A percentile compares a stretch with the other conserved stretches of the same genome.
Evolutionary conservation across 208 protist species (phyloP).

Genomic region (Acanthamoeba castellanii): DNA sequence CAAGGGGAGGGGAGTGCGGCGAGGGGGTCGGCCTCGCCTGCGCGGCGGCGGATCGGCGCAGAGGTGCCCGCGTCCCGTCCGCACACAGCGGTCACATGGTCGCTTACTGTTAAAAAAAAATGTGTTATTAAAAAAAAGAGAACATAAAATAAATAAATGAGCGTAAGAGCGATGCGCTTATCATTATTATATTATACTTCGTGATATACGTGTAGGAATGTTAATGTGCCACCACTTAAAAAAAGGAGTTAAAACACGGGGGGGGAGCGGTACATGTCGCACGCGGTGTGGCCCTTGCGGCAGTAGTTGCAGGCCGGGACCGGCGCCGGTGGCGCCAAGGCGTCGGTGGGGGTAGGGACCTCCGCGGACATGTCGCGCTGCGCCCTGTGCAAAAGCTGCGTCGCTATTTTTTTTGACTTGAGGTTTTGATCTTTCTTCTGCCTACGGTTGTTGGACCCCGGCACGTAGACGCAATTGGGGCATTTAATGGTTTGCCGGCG

Average conservation of each 20-base stretch:
- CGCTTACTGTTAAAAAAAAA: no score
- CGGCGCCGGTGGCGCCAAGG: not conserved
- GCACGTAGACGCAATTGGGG: no score
- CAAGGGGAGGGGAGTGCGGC: no score
- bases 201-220: no score
- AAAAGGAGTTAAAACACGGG: not conserved
- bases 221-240: not conserved
- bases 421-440: no score
- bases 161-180: not conserved
- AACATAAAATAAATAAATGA: not conserved
- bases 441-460: no score
- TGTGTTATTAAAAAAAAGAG: not conserved
- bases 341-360: no score
- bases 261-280: not conserved
- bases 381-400: no score
- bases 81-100: not conserved
- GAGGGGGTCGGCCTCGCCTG: not conserved
- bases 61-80: not conserved
- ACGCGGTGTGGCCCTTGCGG: constrained; percentile 4
- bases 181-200: no score
- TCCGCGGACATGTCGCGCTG: no score
- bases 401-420: no score
- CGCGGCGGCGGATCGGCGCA: constrained; percentile 13
- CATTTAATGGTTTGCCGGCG: no score
- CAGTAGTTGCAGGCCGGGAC: constrained; percentile 32